These are phyloP conservation scores for Coemansia sp. DNA, from an alignment of 192 early-diverging fungal genomes.

Conservation along the genomic window DNA sequence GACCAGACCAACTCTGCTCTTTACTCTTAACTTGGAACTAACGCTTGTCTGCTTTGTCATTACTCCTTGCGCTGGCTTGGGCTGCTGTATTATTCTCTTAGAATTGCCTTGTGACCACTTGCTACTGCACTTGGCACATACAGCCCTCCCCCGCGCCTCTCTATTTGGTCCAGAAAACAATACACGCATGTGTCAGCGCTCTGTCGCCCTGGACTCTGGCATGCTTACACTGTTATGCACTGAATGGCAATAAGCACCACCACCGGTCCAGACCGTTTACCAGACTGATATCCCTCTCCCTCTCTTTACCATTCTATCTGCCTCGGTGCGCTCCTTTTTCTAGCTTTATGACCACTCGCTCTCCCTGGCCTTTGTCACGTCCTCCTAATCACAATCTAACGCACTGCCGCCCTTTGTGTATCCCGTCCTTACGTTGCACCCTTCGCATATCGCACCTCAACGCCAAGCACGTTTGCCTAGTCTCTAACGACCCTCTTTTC, in stretches of 20 bases:
- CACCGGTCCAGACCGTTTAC: not conserved
- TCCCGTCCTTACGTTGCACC: not conserved
- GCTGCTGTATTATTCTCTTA: not conserved
- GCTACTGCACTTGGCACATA: constrained; percentile 6
- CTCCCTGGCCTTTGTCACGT: not conserved
- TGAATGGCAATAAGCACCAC: not conserved
- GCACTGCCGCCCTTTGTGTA: not conserved
- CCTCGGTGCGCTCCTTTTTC: not conserved
- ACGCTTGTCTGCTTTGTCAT: not conserved
- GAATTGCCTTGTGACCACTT: not conserved
- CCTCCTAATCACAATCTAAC: not conserved
- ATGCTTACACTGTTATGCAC: not conserved
- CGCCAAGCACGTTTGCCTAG: not conserved
- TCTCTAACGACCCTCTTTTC: not conserved
- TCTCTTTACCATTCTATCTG: not conserved
- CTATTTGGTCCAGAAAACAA: constrained; percentile 1
- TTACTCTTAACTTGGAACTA: not conserved
- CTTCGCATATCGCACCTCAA: not conserved
- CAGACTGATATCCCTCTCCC: not conserved
- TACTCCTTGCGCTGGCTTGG: not conserved
- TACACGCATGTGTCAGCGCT: constrained; percentile 4
- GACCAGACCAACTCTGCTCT: not conserved
- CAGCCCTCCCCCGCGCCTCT: not conserved
- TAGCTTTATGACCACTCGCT: not conserved
- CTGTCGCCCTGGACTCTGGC: not conserved